Conservation (phyloP, 106 monocot genomes). For the Acanthochlamys bracteata region DNA sequence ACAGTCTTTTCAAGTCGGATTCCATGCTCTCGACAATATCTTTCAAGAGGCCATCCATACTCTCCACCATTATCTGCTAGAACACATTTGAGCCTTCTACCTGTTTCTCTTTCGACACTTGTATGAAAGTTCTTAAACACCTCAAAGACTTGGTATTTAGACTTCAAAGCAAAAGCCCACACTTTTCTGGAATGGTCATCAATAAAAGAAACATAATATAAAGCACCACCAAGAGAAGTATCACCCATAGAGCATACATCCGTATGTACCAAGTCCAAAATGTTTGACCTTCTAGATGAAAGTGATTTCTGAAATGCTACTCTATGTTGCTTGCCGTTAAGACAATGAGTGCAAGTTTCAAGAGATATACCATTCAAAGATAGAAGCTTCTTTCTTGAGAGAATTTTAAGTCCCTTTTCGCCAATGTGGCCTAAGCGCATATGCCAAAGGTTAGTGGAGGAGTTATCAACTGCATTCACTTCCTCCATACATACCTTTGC, state of each 20-base stretch:
- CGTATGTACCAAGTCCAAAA: constrained; percentile 9
- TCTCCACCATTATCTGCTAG: not conserved
- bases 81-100: not conserved
- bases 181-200: constrained; percentile 1
- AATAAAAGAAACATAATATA: constrained; percentile 3
- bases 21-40: not conserved
- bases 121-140: not conserved
- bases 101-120: constrained; percentile 4
- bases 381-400: not conserved
- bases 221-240: constrained; percentile 2
- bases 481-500: constrained; percentile 1
- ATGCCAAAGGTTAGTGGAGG: not conserved
- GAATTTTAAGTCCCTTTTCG: not conserved
- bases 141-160: constrained; percentile 1
- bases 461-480: too few species aligned
- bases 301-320: not conserved
- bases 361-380: not conserved
- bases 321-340: not conserved
- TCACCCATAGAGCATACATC: constrained; percentile 7
- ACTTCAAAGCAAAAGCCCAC: constrained; percentile 4
- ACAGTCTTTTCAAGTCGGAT: constrained; percentile 3
- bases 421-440: constrained; percentile 3
- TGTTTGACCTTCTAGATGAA: constrained; percentile 1
- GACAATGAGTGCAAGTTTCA: not conserved
- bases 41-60: not conserved